These are phyloP conservation scores for Kazachstania viticola DNA, from an alignment of 805 yeast species.

Conservation along the genomic window DNA sequence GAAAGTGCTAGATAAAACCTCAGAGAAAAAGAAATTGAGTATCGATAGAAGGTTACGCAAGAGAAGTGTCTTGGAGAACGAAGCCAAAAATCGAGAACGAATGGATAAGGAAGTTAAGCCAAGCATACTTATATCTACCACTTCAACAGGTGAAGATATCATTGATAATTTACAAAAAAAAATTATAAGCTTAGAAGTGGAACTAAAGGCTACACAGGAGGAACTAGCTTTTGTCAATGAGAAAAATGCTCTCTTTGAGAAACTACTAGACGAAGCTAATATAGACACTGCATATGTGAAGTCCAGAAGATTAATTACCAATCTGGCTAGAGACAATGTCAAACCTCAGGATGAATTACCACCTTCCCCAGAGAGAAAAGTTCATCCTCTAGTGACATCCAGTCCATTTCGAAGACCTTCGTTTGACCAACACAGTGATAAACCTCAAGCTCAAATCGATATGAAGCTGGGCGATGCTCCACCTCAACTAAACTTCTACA, in stretches of 20 bases:
- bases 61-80: slow-evolving; percentile 14
- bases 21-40: no score
- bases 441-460: not conserved
- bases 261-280: slow-evolving; percentile 24
- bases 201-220: slow-evolving; percentile 8
- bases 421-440: not conserved
- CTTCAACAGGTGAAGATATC: no score
- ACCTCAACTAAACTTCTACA: slow-evolving; percentile 10
- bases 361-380: slow-evolving; percentile 16
- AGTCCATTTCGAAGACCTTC: slow-evolving; percentile 19
- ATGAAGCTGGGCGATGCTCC: no score
- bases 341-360: slow-evolving; percentile 23
- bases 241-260: slow-evolving; percentile 20
- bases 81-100: slow-evolving; percentile 12
- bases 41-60: slow-evolving; percentile 6
- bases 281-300: slow-evolving; percentile 23
- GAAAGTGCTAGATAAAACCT: no score
- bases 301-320: slow-evolving; percentile 24
- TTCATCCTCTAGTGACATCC: slow-evolving; percentile 24
- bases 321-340: slow-evolving; percentile 20
- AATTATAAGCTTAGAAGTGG: slow-evolving; percentile 7
- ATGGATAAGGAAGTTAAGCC: no score
- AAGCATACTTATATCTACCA: no score
- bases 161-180: no score
- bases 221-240: slow-evolving; percentile 22